These are phyloP conservation scores for Ganoderma sinense DNA, from an alignment of 1,284 basidiomycete species.

Conservation along the genomic window DNA sequence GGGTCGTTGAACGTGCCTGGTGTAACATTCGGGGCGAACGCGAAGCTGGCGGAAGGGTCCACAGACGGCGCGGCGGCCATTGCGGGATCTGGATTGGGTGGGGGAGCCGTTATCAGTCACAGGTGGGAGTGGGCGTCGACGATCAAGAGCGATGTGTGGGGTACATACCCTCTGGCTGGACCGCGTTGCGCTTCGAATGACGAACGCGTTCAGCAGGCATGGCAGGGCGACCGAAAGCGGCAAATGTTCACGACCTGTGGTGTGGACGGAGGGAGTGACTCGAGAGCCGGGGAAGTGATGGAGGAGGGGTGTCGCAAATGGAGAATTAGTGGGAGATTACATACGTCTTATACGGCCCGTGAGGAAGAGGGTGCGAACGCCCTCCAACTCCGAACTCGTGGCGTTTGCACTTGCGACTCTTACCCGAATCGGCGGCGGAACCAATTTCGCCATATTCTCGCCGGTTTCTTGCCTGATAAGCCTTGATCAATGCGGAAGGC, in stretches of 20 bases:
- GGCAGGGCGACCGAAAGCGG: slow-evolving; percentile 31
- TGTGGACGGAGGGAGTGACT: slow-evolving; percentile 36
- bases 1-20: slow-evolving; percentile 67
- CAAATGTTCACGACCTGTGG: slow-evolving; percentile 18
- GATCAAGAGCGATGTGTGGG: slow-evolving; percentile 12
- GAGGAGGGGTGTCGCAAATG: slow-evolving; percentile 40
- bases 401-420: slow-evolving; percentile 27
- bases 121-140: slow-evolving; percentile 18
- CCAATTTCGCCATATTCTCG: slow-evolving; percentile 27
- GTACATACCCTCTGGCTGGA: slow-evolving; percentile 49
- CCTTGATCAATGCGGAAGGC: slow-evolving; percentile 14
- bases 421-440: slow-evolving; percentile 28
- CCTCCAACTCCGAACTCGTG: slow-evolving; percentile 33
- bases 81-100: slow-evolving; percentile 12
- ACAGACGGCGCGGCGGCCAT: slow-evolving; percentile 60
- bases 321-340: slow-evolving; percentile 38
- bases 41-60: slow-evolving; percentile 53
- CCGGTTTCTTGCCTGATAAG: slow-evolving; percentile 27
- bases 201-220: slow-evolving; percentile 68
- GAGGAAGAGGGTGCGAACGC: slow-evolving; percentile 32
- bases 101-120: slow-evolving; percentile 29
- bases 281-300: slow-evolving; percentile 37
- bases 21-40: slow-evolving; percentile 66
- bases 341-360: slow-evolving; percentile 38
- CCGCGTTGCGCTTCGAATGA: slow-evolving; percentile 51